Conservation (phyloP, 2,329 filamentous ascomycete genomes). For the Fusarium sp. region DNA sequence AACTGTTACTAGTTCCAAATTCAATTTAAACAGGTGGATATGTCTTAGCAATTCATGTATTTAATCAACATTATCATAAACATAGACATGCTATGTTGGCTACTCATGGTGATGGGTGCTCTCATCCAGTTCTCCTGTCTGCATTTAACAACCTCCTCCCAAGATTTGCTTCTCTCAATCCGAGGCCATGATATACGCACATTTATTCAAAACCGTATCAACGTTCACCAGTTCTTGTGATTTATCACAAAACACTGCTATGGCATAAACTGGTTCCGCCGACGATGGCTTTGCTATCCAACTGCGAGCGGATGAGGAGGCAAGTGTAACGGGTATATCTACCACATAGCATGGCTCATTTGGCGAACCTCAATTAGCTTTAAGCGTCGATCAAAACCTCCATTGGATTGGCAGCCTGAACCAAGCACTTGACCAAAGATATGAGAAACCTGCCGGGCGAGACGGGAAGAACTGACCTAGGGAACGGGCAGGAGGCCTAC, state of each 20-base stretch:
- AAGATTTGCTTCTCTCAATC: slow-evolving; percentile 44
- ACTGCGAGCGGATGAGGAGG: slow-evolving; percentile 41
- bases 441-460: slow-evolving; percentile 21
- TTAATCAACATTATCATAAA: slow-evolving; percentile 9
- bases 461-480: slow-evolving; percentile 35
- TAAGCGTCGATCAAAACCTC: slow-evolving; percentile 52
- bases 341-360: slow-evolving; percentile 48
- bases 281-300: slow-evolving; percentile 54
- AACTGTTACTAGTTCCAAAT: slow-evolving; percentile 48
- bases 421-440: slow-evolving; percentile 48
- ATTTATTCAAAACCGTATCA: no score
- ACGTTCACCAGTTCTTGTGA: no score
- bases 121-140: slow-evolving; percentile 15
- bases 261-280: slow-evolving; percentile 47
- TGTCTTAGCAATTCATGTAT: no score
- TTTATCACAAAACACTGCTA: slow-evolving; percentile 19
- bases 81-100: slow-evolving; percentile 41
- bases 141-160: background rate
- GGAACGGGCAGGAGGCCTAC: slow-evolving; percentile 16
- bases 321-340: slow-evolving; percentile 49
- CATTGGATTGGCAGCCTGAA: slow-evolving; percentile 48
- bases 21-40: no score
- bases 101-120: slow-evolving; percentile 49
- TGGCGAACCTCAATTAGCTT: slow-evolving; percentile 49
- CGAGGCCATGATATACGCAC: background rate